Base-by-base conservation (phyloP, 2,329 filamentous ascomycete species). In the Fusarium sacchari region DNA sequence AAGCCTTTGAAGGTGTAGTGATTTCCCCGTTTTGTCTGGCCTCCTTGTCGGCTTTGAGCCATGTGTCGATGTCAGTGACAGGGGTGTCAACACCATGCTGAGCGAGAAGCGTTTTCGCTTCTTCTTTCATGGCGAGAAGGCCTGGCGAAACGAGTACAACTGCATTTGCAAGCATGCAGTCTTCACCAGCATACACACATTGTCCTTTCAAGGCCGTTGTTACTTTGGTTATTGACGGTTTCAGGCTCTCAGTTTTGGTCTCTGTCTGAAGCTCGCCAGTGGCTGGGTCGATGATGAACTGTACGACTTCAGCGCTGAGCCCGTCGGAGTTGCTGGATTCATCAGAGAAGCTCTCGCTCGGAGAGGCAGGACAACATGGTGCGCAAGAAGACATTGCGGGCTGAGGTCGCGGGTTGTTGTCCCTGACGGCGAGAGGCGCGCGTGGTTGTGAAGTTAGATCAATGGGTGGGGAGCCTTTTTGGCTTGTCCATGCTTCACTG, bases 101-200 rank as follows among this genome's bases (percentile, higher is more conserved):
- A 4, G 71, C 67, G 4, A 88, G 77, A 0, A 88, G 76, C 28
- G 80, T 76, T 3, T 83, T 80, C 0, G 81, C 81, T 11, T 86
- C 75, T 9, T 37, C 17, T 71, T 79, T 55, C 26, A 28, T 79
- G 1, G 76, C 64, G 18, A 84, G 76, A 22, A 88, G 82, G 56
- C 81, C 84, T 0, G 84, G 83, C 0, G 85, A 81, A 5, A 88
- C 76, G 4, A 89, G 69, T 37, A 89, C 72, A 0, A 78, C 76
- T 40, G 72, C 80, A 22, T 78, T 79, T 1, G 76, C 72, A 28
- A 89, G 74, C 3, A 79, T 75, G 66, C 87, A 89, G 14, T 78
- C 61, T 1, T 72, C 46, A 9, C 79, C 78, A 14, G 77, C 79
- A 40, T 81, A 79, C 3, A 70, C 67, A 66, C 86, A 88, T 20